These are phyloP conservation scores for Lactuca saligna DNA, from an alignment of 129 eudicot genomes.

Conservation along the genomic window DNA sequence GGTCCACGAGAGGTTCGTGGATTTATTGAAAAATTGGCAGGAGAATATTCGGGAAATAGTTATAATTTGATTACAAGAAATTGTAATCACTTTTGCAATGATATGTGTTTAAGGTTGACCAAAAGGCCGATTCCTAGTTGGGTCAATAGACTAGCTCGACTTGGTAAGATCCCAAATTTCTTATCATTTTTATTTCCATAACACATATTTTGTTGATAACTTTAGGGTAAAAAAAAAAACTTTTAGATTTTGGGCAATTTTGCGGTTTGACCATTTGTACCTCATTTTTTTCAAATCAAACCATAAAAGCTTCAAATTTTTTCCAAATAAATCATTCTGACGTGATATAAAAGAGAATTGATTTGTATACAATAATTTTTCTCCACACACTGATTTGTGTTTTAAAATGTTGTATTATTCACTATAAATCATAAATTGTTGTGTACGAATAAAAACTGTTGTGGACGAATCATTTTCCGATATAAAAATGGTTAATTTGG, in stretches of 20 bases:
- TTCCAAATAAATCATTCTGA: not conserved
- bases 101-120: constrained; percentile 62
- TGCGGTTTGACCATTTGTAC: not conserved
- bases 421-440: too few relatives aligned
- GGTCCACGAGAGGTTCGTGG: constrained; percentile 66
- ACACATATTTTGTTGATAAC: not conserved
- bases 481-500: not conserved
- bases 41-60: constrained; percentile 66
- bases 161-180: constrained; percentile 54
- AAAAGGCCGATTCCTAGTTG: constrained; percentile 82
- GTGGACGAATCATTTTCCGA: too few relatives aligned
- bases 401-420: too few relatives aligned
- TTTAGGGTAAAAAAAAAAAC: not conserved
- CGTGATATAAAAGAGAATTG: too few relatives aligned
- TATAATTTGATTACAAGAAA: constrained; percentile 82
- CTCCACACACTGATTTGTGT: too few relatives aligned
- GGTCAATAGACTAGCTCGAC: constrained; percentile 90
- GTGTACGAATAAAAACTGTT: too few relatives aligned
- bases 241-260: not conserved
- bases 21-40: constrained; percentile 70
- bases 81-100: constrained; percentile 93
- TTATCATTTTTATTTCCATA: constrained; percentile 10
- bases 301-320: too few relatives aligned
- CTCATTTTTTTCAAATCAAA: not conserved
- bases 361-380: too few relatives aligned